These are phyloP conservation scores for Escovopsis sp. DNA, from an alignment of 2,329 filamentous ascomycete species.

Conservation along the genomic window DNA sequence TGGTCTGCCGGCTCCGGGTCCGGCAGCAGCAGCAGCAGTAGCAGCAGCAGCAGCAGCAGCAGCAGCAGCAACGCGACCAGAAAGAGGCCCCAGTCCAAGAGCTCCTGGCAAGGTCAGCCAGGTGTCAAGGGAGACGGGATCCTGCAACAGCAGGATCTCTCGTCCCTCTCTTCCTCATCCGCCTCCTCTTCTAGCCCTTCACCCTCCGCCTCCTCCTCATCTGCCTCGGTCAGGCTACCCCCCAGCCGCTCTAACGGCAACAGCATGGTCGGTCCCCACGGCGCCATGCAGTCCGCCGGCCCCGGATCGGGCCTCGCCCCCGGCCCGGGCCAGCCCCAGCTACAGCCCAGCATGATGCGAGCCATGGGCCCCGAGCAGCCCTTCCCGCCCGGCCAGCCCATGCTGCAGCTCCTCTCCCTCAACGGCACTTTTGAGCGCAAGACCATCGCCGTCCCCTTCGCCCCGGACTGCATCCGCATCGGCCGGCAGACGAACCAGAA, in stretches of 20 bases:
- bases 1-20: too few species aligned
- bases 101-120: slow-evolving; percentile 29
- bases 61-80: slow-evolving; percentile 29
- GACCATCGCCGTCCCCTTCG: slow-evolving; percentile 83
- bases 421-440: slow-evolving; percentile 97
- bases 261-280: slow-evolving; percentile 22
- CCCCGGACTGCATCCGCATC: slow-evolving; percentile 85
- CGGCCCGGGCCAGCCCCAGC: slow-evolving; percentile 17
- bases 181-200: too few species aligned
- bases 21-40: too few species aligned
- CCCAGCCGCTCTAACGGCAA: slow-evolving; percentile 32
- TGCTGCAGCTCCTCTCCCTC: slow-evolving; percentile 74
- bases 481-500: slow-evolving; percentile 95
- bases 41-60: too few species aligned
- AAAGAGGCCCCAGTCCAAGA: slow-evolving; percentile 36
- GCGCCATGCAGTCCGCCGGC: slow-evolving; percentile 14
- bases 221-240: too few species aligned
- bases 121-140: slow-evolving; percentile 31
- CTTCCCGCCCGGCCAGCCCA: slow-evolving; percentile 49
- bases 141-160: slow-evolving; percentile 33
- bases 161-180: too few species aligned
- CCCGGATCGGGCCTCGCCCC: too few species aligned
- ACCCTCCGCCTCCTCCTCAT: too few species aligned
- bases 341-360: slow-evolving; percentile 41
- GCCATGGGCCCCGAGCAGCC: slow-evolving; percentile 46